A percentile compares a stretch with the other conserved stretches of the same genome.
Conservation (phyloP, 1,284 basidiomycete species). For the Fomitopsis betulina region DNA sequence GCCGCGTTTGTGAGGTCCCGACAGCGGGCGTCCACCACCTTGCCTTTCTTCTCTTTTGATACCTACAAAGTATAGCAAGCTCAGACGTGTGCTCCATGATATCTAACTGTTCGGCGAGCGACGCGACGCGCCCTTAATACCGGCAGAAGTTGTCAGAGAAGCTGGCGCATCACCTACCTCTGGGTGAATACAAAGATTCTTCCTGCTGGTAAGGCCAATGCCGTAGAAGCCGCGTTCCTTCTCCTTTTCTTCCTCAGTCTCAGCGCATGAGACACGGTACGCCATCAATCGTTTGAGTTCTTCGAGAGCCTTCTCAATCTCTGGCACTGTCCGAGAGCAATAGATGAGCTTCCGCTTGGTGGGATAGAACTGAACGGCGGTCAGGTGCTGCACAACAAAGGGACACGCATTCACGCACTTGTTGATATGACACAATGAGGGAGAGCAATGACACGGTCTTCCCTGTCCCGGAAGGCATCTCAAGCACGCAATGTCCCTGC, state of each 20-base stretch:
- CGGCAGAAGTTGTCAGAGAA: background rate
- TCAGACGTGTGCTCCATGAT: background rate
- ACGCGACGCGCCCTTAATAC: background rate
- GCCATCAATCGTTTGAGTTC: slow-evolving; percentile 95
- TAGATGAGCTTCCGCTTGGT: slow-evolving; percentile 94
- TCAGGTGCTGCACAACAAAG: background rate
- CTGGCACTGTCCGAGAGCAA: slow-evolving; percentile 99
- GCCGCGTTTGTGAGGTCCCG: slow-evolving; percentile 90
- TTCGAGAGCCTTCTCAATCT: slow-evolving; percentile 97
- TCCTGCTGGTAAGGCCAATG: slow-evolving; percentile 90
- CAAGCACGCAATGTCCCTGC: slow-evolving; percentile 96
- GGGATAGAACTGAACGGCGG: slow-evolving; percentile 72
- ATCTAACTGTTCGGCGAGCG: background rate
- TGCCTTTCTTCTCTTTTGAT: slow-evolving; percentile 96
- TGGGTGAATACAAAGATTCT: slow-evolving; percentile 96
- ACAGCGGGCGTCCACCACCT: slow-evolving; percentile 95
- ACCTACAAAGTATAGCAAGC: slow-evolving; percentile 45
- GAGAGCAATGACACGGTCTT: slow-evolving; percentile 98
- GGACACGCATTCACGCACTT: slow-evolving; percentile 44
- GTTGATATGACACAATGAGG: slow-evolving; percentile 97
- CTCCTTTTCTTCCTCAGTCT: slow-evolving; percentile 69
- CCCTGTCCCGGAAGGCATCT: slow-evolving; percentile 99
- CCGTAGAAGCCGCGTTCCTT: slow-evolving; percentile 87
- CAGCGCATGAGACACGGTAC: slow-evolving; percentile 73
- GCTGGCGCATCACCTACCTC: slow-evolving; percentile 54